Base-by-base conservation (phyloP, 2,329 filamentous ascomycete species). In the Talaromyces sp. region DNA sequence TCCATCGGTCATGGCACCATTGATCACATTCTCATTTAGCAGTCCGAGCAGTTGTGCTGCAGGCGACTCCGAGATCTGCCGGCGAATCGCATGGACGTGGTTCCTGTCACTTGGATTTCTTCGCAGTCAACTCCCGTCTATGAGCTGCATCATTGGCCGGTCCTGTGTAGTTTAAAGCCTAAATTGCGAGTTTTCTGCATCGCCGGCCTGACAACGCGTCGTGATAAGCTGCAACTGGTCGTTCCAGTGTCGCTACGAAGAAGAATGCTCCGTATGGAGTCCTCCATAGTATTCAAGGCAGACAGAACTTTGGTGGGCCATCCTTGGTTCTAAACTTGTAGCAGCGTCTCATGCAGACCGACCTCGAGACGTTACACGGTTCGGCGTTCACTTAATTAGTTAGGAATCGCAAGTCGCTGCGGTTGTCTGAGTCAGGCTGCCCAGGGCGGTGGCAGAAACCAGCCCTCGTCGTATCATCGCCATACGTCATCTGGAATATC, bases 391-490 rank as follows among this genome's bases (percentile, higher is more conserved):
- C 29, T 29, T 29, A 29, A 6, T 32, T 4, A 32, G 31, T 13
- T n/a, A n/a, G n/a, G n/a, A n/a, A n/a, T n/a, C 4, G 14, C 8
- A 13, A 38, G 10, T 38, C 14, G 10, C 32, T 2, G 4, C 4
- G 10, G 14, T 4, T 21, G 41, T 13, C 41, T 46, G n/a, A 19
- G 7, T 46, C 41, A 21, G 41, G n/a, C 41, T 27, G n/a, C 41
- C n/a, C 19, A 46, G 14, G 58, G 58, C 58, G 54, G 58, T 56
- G 58, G 58, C 58, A 60, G 58, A 60, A 60, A 29, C 14, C 5
- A n/a, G 31, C 26, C 24, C 29, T 27, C 46, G n/a, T n/a, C 53
- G n/a, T 59, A 43, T 56, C 53, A 38, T 59, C 52, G 55, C 55
- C 41, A 51, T 59, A 38, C 35, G 35, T 38, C 35, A 38, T 38